Base-by-base conservation (phyloP, 345 rosid genomes). In the Lepidium aucheri region DNA sequence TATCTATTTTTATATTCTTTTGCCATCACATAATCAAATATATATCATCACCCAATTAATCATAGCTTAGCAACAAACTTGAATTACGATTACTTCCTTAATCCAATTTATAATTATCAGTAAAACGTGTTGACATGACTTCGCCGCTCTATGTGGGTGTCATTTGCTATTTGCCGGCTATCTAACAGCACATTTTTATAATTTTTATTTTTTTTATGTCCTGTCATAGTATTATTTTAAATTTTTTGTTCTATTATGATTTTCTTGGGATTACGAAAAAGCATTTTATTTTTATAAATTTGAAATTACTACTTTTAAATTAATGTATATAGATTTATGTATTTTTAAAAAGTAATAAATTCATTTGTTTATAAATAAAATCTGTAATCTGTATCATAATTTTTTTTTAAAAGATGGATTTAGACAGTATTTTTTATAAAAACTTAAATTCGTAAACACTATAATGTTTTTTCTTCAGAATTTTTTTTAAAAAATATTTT, bases 121-220 rank as follows among this genome's bases (percentile, higher is more conserved):
- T 59, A 59, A 73, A 65, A 67, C 77, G 77, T 73, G 77, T 73
- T 73, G 72, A 66, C 77, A 73, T 73, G 72, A 73, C 68, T 60
- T 60, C 68, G 63, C 72, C 76, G 67, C 56, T 24, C 51, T 17
- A 60, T 67, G 15, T 60, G 72, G 77, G 67, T 73, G 76, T 56
- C 77, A 73, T 9, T 16, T 42, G 24, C 76, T 50, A 43, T 59
- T 66, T 73, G 77, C 77, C 77, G 77, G 68, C 77, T 58, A 73
- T 73, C 67, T 43, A 59, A 73, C 77, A 66, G 72, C 77, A 73
- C 72, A 50, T 65, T 11, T 28, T 51, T 9, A 22, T 63, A 10
- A 1, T 55, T 30, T 8, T 22, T 51, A 20, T 32, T 65, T 51
- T 60, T 73, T 13, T 42, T 58, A 73, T 73, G 55, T 59, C 36